Percentiles rank a stretch among this genome's conserved stretches.
Evolutionary conservation across 2,329 filamentous ascomycete genomes (phyloP).

Genomic region (Aspergillus versicolor): DNA sequence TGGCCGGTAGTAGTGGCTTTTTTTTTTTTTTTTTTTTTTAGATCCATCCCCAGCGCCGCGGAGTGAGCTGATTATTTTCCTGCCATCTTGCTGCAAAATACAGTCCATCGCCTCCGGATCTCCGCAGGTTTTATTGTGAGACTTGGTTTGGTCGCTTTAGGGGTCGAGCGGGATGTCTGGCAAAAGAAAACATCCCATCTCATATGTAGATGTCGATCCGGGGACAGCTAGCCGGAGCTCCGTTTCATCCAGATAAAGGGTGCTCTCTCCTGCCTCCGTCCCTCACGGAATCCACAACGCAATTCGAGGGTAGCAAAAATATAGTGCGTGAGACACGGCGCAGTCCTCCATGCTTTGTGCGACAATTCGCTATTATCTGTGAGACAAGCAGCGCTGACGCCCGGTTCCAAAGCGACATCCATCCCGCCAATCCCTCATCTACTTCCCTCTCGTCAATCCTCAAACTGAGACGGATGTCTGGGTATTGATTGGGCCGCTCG

Average conservation of each 20-base stretch:
- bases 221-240: constrained; percentile 15
- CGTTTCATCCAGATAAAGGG: background rate
- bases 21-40: background rate
- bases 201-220: constrained; percentile 16
- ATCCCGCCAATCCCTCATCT: background rate
- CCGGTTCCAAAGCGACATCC: background rate
- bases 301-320: background rate
- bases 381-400: background rate
- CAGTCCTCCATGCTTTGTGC: background rate
- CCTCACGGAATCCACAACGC: background rate
- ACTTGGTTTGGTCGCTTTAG: background rate
- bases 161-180: background rate
- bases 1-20: constrained; percentile 5
- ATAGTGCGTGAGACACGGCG: background rate
- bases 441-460: background rate
- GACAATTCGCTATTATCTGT: background rate
- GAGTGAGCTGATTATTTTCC: background rate
- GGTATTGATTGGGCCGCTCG: constrained; percentile 5
- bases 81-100: constrained; percentile 1
- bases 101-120: background rate
- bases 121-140: background rate
- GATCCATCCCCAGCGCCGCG: background rate
- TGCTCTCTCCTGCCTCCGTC: background rate
- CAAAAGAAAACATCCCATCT: background rate
- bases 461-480: background rate